These are phyloP conservation scores for Bipolaris victoriae DNA, from an alignment of 2,329 filamentous ascomycete species.

Conservation along the genomic window DNA sequence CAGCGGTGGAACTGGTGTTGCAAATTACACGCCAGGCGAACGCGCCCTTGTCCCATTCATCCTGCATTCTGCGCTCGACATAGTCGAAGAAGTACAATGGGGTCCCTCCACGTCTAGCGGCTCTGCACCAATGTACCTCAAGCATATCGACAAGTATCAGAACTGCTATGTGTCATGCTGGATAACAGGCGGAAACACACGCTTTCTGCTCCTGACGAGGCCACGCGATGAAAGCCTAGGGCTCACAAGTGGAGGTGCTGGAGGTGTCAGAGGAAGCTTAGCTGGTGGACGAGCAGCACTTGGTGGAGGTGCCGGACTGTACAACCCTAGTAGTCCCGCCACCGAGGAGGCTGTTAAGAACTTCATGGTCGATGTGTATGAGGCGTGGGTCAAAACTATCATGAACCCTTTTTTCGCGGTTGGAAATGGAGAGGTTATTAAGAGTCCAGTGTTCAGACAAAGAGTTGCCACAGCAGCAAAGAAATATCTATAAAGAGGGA, in stretches of 20 bases:
- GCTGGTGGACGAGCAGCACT: constrained; percentile 40
- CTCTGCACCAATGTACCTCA: constrained; percentile 75
- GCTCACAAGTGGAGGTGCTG: constrained; percentile 22
- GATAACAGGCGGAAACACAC: constrained; percentile 88
- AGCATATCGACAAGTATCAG: constrained; percentile 95
- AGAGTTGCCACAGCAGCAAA: constrained; percentile 86
- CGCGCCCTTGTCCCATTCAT: constrained; percentile 98
- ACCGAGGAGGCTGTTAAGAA: constrained; percentile 95
- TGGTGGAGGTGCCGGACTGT: constrained; percentile 53
- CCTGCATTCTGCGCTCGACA: constrained; percentile 89
- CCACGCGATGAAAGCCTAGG: constrained; percentile 58
- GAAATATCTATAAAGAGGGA: constrained; percentile 73
- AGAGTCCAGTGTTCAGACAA: constrained; percentile 82
- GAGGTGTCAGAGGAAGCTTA: constrained; percentile 37
- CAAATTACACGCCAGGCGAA: constrained; percentile 86
- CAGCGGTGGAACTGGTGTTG: constrained; percentile 88
- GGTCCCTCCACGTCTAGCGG: constrained; percentile 52
- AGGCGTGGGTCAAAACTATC: constrained; percentile 93
- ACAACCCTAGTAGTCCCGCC: constrained; percentile 83
- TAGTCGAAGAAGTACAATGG: constrained; percentile 97
- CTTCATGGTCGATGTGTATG: constrained; percentile 95
- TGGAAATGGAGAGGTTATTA: constrained; percentile 83
- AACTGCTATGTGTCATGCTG: constrained; percentile 95
- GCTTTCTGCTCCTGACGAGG: constrained; percentile 93
- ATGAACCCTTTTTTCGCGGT: constrained; percentile 96